phyloP scores from a whole-genome alignment of 1,284 basidiomycete species.

The Puccinia sorghi region DNA sequence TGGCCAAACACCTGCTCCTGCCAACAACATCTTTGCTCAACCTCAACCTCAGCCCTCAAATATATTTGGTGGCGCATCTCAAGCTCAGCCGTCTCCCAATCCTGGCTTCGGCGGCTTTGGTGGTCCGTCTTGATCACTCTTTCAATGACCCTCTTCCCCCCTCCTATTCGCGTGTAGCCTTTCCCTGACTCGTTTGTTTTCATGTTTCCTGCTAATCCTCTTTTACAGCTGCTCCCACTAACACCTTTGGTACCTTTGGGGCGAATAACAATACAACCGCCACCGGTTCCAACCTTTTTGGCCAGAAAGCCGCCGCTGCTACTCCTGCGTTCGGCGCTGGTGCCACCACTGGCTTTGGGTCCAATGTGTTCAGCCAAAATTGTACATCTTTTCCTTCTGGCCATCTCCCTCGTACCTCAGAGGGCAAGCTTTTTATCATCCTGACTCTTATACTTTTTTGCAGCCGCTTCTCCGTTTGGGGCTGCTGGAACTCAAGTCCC shows the following conservation, averaged over 20 bases:
- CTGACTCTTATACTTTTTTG: not conserved
- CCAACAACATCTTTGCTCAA: conserved; percentile 45
- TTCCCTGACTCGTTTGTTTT: not conserved
- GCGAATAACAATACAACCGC: conserved; percentile 21
- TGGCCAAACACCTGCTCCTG: conserved; percentile 30
- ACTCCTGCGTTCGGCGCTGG: conserved; percentile 32
- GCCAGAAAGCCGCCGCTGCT: conserved; percentile 32
- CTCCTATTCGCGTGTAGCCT: not conserved
- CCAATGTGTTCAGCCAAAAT: conserved; percentile 39
- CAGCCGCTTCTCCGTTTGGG: conserved; percentile 40
- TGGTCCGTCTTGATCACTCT: conserved; percentile 12
- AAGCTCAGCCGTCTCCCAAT: conserved; percentile 41
- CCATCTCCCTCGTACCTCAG: not conserved
- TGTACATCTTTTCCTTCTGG: not conserved
- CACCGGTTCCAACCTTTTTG: conserved; percentile 35
- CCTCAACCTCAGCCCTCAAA: conserved; percentile 41
- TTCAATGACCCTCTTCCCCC: not conserved
- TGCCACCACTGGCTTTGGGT: conserved; percentile 31
- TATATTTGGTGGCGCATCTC: conserved; percentile 43
- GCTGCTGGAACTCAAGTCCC: conserved; percentile 7
- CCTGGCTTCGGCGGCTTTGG: conserved; percentile 43
- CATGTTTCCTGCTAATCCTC: not conserved
- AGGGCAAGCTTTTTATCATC: not conserved
- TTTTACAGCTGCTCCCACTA: conserved; percentile 18
- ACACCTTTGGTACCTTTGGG: conserved; percentile 45